Evolutionary conservation across 148 eudicot species (phyloP).

Genomic region (Diospyros kaki): DNA sequence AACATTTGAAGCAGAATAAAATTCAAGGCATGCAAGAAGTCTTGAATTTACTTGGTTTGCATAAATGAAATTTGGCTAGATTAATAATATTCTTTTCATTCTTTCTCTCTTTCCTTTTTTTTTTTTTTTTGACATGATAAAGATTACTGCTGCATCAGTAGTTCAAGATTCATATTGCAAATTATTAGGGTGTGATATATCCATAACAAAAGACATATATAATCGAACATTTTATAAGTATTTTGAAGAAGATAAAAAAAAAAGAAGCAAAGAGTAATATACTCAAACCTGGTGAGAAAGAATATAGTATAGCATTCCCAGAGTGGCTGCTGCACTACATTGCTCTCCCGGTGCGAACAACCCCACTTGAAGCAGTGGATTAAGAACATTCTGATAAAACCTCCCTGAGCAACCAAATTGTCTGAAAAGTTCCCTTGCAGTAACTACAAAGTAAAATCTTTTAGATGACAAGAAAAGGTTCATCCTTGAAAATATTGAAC

Average conservation of each 20-base stretch:
- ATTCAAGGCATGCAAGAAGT: neutral
- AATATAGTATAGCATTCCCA: conserved; percentile 58
- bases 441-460: conserved; percentile 43
- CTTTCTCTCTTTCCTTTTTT: neutral
- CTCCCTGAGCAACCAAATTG: conserved; percentile 71
- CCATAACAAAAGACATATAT: neutral
- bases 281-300: conserved; percentile 64
- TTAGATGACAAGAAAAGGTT: conserved; percentile 10
- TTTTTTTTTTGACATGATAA: neutral
- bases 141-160: neutral
- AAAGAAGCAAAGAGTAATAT: neutral
- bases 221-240: neutral
- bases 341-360: conserved; percentile 80
- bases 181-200: neutral
- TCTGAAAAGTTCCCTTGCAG: conserved; percentile 77
- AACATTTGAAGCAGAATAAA: neutral
- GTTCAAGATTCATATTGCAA: neutral
- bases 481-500: neutral
- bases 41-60: neutral
- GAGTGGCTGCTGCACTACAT: conserved; percentile 77
- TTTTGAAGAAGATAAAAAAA: neutral
- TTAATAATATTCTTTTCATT: neutral
- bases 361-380: conserved; percentile 65
- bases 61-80: neutral
- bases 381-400: conserved; percentile 44